Base-by-base conservation (phyloP, 2,329 filamentous ascomycete species). In the Penicillium digitatum region DNA sequence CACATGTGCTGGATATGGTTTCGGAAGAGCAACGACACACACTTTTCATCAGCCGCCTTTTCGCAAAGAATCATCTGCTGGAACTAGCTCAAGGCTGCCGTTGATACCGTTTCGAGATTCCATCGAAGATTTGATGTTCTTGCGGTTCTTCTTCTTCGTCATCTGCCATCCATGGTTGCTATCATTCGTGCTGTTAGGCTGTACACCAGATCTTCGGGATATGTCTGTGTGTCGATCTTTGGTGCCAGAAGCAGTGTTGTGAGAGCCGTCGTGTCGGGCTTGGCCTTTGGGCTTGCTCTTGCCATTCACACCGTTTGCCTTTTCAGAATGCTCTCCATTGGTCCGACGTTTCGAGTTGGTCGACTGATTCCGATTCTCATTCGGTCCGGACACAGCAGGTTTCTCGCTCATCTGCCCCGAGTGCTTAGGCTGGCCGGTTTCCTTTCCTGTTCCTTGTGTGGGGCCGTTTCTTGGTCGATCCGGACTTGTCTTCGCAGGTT, bases 61-160 rank as follows among this genome's bases (percentile, higher is more conserved):
- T 50, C 76, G 69, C 62, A 77, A 56, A 14, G 74, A 73, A 52
- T 75, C 75, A 56, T 78, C 74, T 14, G 66, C 66, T 29, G 76
- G 74, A 11, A 76, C 62, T 9, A 72, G 67, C 55, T 78, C 76
- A 2, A 66, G 68, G 6, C 69, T 66, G 38, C 64, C 61, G 26
- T 64, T 57, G 18, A 61, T 48, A n/a, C 67, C 66, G 26, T 66
- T 61, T 26, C 65, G 65, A 31, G 65, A 55, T 18, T 76, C 74
- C 11, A 63, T 64, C 27, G 70, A 63, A 5, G 67, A 65, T 52
- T 74, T 76, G 42, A 62, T 60, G 40, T 65, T 69, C 57, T 70
- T 71, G 55, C 72, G 74, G 51, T 74, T 67, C 62, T 72, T 77
- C 59, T 73, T 76, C 63, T 76, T 77, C 10, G 73, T 75, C 3